These are phyloP conservation scores for Penicillium freii DNA, from an alignment of 2,329 filamentous ascomycete species.

Conservation along the genomic window DNA sequence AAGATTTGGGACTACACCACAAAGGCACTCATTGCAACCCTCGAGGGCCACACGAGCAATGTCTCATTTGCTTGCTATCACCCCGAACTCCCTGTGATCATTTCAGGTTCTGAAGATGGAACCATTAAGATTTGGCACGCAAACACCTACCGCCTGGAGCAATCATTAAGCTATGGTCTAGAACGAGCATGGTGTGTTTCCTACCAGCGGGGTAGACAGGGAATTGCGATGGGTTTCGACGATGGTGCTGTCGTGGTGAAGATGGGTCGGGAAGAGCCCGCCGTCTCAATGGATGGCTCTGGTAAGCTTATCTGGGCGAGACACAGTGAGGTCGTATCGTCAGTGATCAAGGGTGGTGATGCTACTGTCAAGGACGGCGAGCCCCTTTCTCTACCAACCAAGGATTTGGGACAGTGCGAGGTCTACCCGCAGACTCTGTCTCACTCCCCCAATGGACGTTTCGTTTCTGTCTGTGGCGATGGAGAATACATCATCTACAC, in stretches of 20 bases:
- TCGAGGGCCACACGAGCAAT: conserved; percentile 96
- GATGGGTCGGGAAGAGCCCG: conserved; percentile 94
- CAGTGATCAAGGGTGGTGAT: conserved; percentile 92
- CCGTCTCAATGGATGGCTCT: conserved; percentile 93
- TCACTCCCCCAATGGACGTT: conserved; percentile 93
- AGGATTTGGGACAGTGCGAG: conserved; percentile 94
- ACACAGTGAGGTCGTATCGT: conserved; percentile 91
- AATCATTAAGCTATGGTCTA: conserved; percentile 91
- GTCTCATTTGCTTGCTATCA: conserved; percentile 98
- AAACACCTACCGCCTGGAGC: conserved; percentile 93
- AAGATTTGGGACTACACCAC: conserved; percentile 99
- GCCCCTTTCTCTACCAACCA: conserved; percentile 80
- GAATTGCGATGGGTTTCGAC: conserved; percentile 92
- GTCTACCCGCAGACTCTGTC: conserved; percentile 92
- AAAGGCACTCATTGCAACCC: conserved; percentile 91
- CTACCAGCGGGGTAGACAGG: conserved; percentile 91
- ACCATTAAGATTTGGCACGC: conserved; percentile 98
- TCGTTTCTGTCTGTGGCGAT: conserved; percentile 87
- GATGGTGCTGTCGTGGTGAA: conserved; percentile 97
- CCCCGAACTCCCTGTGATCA: conserved; percentile 92
- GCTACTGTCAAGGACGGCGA: conserved; percentile 81
- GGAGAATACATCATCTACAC: conserved; percentile 99
- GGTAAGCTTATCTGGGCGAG: conserved; percentile 96
- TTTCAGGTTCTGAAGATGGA: conserved; percentile 95
- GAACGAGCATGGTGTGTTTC: conserved; percentile 97